Percentiles rank a stretch among this genome's conserved stretches.
phyloP scores from a whole-genome alignment of 2,329 filamentous ascomycete genomes.

The Zasmidium angulare region DNA sequence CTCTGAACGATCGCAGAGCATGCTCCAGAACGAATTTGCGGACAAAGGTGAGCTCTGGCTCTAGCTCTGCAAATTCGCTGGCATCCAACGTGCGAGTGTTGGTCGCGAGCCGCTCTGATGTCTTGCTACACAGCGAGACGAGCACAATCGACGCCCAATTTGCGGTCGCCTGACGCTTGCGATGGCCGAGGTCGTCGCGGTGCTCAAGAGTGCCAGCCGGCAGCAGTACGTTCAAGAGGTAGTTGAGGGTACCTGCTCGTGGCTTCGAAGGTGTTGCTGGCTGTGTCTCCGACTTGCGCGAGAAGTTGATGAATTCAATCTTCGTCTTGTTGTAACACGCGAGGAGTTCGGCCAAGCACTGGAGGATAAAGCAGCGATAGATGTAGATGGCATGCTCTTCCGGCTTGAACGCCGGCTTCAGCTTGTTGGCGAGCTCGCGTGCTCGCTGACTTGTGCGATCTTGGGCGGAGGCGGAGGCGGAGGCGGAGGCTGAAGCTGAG shows the following conservation, averaged over 20 bases:
- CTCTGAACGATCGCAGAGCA: slow-evolving; percentile 85
- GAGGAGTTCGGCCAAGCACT: slow-evolving; percentile 86
- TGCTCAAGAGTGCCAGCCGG: slow-evolving; percentile 66
- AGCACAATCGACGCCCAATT: slow-evolving; percentile 82
- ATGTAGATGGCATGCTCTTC: slow-evolving; percentile 95
- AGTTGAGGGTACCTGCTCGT: slow-evolving; percentile 87
- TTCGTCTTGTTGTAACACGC: slow-evolving; percentile 93
- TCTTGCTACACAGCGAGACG: slow-evolving; percentile 83
- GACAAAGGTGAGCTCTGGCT: slow-evolving; percentile 84
- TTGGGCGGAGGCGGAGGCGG: slow-evolving; percentile 34
- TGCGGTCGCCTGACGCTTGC: slow-evolving; percentile 84
- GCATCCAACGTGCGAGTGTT: slow-evolving; percentile 10
- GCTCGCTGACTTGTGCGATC: slow-evolving; percentile 18
- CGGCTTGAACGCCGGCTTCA: slow-evolving; percentile 79
- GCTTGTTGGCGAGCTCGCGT: slow-evolving; percentile 57
- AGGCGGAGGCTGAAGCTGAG: no score
- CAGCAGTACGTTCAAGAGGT: slow-evolving; percentile 79
- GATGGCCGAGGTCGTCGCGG: slow-evolving; percentile 71
- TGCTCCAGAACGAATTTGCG: slow-evolving; percentile 94
- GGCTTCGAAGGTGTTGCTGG: slow-evolving; percentile 90
- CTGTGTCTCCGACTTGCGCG: slow-evolving; percentile 80
- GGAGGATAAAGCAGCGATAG: slow-evolving; percentile 91
- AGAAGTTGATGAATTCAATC: slow-evolving; percentile 99
- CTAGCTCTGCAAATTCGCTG: slow-evolving; percentile 63
- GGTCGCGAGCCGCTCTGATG: slow-evolving; percentile 67